Evolutionary conservation across 164 flowering plant genomes (phyloP).

Genomic region (Berberis vulgaris): DNA sequence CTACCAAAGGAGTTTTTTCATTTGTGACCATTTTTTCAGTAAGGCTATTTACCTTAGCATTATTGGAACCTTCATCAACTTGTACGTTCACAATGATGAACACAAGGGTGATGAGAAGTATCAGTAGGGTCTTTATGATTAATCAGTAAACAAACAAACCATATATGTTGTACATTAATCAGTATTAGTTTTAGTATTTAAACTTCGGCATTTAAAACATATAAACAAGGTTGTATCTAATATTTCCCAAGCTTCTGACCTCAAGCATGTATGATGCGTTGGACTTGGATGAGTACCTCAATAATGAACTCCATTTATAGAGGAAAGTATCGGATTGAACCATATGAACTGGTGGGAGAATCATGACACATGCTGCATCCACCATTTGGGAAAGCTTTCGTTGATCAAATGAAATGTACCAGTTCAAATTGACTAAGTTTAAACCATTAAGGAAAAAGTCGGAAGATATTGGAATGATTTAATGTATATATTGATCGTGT

Average conservation of each 20-base stretch:
- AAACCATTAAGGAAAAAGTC: neutral
- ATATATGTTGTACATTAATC: neutral
- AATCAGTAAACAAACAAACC: neutral
- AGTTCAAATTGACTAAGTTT: neutral
- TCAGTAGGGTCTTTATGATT: slow-evolving; percentile 2
- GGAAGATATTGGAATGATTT: neutral
- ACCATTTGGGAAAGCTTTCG: too few species aligned
- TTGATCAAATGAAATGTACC: too few species aligned
- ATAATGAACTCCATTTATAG: too few species aligned
- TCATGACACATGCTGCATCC: too few species aligned
- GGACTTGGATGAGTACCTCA: too few species aligned
- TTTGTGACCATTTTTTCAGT: neutral
- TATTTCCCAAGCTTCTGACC: too few species aligned
- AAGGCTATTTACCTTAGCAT: neutral
- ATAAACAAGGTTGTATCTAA: too few species aligned
- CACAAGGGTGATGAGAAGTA: slow-evolving; percentile 1
- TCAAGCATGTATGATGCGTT: too few species aligned
- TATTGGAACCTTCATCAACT: neutral
- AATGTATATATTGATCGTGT: neutral
- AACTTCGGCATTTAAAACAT: neutral
- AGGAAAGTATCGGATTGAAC: neutral
- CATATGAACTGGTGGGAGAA: neutral
- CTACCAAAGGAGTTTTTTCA: neutral
- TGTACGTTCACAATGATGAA: neutral
- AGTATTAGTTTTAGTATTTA: too few species aligned